These are phyloP conservation scores for Rickenella mellea DNA, from an alignment of 768 basidiomycete species.

Conservation along the genomic window DNA sequence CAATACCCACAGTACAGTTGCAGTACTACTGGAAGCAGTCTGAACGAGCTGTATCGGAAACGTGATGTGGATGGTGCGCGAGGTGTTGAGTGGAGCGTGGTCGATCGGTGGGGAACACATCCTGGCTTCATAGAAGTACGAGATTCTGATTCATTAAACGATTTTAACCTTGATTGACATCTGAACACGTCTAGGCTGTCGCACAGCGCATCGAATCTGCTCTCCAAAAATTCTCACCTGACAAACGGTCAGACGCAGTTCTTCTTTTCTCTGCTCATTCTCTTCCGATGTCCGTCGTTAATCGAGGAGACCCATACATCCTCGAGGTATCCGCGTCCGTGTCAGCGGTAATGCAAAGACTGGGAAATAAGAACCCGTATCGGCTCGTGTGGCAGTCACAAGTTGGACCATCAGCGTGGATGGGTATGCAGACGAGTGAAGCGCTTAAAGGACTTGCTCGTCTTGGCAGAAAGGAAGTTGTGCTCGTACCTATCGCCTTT, in stretches of 20 bases:
- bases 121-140: constrained; percentile 87
- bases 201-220: constrained; percentile 82
- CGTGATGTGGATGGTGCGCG: constrained; percentile 51
- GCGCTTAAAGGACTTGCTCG: constrained; percentile 82
- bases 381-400: constrained; percentile 97
- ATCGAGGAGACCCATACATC: constrained; percentile 96
- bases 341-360: constrained; percentile 82
- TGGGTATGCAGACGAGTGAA: constrained; percentile 92
- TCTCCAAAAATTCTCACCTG: constrained; percentile 66
- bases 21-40: constrained; percentile 93
- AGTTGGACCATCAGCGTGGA: constrained; percentile 96
- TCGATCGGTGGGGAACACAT: constrained; percentile 97
- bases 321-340: constrained; percentile 93
- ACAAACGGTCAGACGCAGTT: constrained; percentile 64
- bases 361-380: constrained; percentile 75
- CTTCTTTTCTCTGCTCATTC: constrained; percentile 97
- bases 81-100: constrained; percentile 87
- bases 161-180: constrained; percentile 1
- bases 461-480: constrained; percentile 62
- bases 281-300: constrained; percentile 94
- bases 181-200: constrained; percentile 51
- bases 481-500: constrained; percentile 94
- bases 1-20: constrained; percentile 99
- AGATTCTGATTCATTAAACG: constrained; percentile 4
- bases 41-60: constrained; percentile 82